These are phyloP conservation scores for Sicyos baderoa DNA, from an alignment of 306 rosid species.

Conservation along the genomic window DNA sequence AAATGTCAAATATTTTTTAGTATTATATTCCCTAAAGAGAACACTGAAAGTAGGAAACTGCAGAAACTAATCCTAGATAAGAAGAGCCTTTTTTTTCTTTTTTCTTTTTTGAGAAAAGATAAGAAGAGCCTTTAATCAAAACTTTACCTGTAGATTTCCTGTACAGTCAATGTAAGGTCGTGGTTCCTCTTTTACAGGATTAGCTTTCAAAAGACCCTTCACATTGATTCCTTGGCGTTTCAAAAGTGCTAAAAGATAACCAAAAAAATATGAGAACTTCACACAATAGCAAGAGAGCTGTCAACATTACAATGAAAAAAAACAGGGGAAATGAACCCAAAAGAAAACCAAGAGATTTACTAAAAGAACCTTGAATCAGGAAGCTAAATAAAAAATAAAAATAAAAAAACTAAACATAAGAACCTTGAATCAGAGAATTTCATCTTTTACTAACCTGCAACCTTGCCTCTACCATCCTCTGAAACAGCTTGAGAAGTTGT, in stretches of 20 bases:
- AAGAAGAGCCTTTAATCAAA: background rate
- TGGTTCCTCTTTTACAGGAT: slow-evolving; percentile 85
- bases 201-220: slow-evolving; percentile 84
- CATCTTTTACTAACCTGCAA: slow-evolving; percentile 71
- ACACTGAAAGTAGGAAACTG: background rate
- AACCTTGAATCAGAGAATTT: slow-evolving; percentile 9
- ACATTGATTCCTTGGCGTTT: slow-evolving; percentile 93
- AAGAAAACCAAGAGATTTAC: slow-evolving; percentile 5
- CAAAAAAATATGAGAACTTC: background rate
- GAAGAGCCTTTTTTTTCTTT: no score
- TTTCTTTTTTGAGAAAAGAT: no score
- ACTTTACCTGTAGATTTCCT: slow-evolving; percentile 75
- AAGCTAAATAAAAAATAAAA: background rate
- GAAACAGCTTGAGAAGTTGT: slow-evolving; percentile 43
- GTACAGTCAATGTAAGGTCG: slow-evolving; percentile 83
- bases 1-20: background rate
- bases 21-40: background rate
- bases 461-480: slow-evolving; percentile 98
- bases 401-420: background rate
- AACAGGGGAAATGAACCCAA: background rate
- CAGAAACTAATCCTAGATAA: background rate
- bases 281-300: background rate
- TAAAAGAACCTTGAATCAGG: background rate
- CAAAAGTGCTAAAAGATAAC: slow-evolving; percentile 61
- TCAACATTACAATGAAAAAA: background rate